A percentile compares a stretch with the other conserved stretches of the same genome.
phyloP scores from a whole-genome alignment of 75 land plant genomes.

The Pinus tabuliformis region DNA sequence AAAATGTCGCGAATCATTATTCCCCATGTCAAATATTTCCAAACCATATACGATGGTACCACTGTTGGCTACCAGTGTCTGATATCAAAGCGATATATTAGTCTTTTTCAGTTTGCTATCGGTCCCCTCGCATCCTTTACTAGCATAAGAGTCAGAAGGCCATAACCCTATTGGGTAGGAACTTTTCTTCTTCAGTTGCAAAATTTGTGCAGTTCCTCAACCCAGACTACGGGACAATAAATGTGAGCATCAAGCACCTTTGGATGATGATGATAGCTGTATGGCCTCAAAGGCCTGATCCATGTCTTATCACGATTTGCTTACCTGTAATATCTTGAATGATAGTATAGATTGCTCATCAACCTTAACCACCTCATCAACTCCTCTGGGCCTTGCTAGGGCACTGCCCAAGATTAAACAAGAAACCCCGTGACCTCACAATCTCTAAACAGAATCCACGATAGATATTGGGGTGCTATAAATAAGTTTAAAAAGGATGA shows the following conservation, averaged over 20 bases:
- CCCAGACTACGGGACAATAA: background rate
- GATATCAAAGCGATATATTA: background rate
- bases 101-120: background rate
- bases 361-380: background rate
- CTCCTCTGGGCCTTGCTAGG: background rate
- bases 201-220: background rate
- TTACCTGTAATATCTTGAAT: background rate
- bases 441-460: background rate
- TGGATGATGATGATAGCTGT: background rate
- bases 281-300: background rate
- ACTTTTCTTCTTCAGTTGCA: background rate
- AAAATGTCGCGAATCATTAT: background rate
- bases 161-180: background rate
- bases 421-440: background rate
- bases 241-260: background rate
- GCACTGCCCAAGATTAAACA: background rate
- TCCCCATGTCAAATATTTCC: background rate
- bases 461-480: too few relatives aligned
- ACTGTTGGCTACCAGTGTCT: background rate
- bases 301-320: too few relatives aligned
- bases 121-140: background rate
- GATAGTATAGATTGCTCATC: background rate
- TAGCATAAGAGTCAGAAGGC: background rate
- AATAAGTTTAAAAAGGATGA: too few relatives aligned
- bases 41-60: background rate